These are phyloP conservation scores for Corymbia calophylla DNA, from an alignment of 441 rosid genomes.

Conservation along the genomic window DNA sequence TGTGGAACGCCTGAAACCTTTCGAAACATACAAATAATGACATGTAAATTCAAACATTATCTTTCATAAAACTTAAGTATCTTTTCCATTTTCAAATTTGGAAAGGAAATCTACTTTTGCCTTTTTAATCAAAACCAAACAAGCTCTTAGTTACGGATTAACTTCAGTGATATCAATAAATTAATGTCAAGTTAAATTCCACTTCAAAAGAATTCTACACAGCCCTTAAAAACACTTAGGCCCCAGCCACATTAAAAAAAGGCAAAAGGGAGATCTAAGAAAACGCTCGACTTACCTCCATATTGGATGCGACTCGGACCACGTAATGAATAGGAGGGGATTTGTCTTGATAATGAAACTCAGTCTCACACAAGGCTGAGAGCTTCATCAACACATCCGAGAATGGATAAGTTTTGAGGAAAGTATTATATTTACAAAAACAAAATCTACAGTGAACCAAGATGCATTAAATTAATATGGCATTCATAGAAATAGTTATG, in stretches of 20 bases:
- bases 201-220: neutral
- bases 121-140: neutral
- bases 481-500: neutral
- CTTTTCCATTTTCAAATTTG: neutral
- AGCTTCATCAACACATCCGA: constrained; percentile 52
- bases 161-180: neutral
- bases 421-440: neutral
- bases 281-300: constrained; percentile 45
- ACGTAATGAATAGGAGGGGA: constrained; percentile 52
- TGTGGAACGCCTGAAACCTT: neutral
- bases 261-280: neutral
- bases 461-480: neutral
- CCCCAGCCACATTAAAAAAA: neutral
- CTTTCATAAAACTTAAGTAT: neutral
- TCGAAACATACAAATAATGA: neutral
- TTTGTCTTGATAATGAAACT: constrained; percentile 86
- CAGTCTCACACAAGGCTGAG: constrained; percentile 76
- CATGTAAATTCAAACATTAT: neutral
- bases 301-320: constrained; percentile 43
- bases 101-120: neutral
- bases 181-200: neutral
- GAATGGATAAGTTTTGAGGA: neutral
- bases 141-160: neutral
- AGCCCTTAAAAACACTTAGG: neutral
- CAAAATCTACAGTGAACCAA: neutral